Conservation (phyloP, 345 rosid species). For the Moricandia moricandioides region DNA sequence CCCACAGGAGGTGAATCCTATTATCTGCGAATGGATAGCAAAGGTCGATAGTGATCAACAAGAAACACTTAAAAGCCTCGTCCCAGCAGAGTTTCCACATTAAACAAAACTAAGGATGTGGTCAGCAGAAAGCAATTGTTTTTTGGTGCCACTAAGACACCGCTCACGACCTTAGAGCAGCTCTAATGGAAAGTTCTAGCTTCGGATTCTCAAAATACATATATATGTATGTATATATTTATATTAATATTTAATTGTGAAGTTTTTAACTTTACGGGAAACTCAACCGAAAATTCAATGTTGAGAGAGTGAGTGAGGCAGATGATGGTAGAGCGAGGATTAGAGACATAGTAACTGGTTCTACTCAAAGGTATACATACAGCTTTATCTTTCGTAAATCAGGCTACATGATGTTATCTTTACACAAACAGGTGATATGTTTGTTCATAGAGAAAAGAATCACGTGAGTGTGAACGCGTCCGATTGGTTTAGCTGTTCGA, state of each 20-base stretch:
- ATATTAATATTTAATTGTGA: too few relatives aligned
- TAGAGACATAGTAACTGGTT: constrained; percentile 1
- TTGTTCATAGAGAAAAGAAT: constrained; percentile 3
- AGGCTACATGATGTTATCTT: too few relatives aligned
- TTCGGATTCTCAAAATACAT: too few relatives aligned
- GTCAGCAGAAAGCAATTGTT: background rate
- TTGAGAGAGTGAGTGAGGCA: too few relatives aligned
- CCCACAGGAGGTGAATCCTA: constrained; percentile 59
- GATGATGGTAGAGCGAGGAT: too few relatives aligned
- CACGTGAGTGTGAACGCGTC: constrained; percentile 25
- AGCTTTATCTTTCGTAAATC: background rate
- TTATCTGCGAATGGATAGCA: constrained; percentile 55
- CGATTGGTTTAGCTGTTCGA: constrained; percentile 11
- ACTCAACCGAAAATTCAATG: too few relatives aligned
- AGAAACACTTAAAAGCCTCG: constrained; percentile 4
- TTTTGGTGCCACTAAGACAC: background rate
- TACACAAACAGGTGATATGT: background rate
- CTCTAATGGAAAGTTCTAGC: too few relatives aligned
- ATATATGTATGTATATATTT: too few relatives aligned
- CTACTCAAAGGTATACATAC: too few relatives aligned
- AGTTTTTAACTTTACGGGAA: too few relatives aligned
- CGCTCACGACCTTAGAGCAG: background rate
- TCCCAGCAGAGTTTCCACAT: constrained; percentile 4
- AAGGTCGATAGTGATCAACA: constrained; percentile 34
- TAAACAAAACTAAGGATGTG: background rate